Percentiles rank a stretch among this genome's conserved stretches.
These are phyloP conservation scores for Phialocephala subalpina DNA, from an alignment of 2,329 filamentous ascomycete genomes.

Conservation along the genomic window DNA sequence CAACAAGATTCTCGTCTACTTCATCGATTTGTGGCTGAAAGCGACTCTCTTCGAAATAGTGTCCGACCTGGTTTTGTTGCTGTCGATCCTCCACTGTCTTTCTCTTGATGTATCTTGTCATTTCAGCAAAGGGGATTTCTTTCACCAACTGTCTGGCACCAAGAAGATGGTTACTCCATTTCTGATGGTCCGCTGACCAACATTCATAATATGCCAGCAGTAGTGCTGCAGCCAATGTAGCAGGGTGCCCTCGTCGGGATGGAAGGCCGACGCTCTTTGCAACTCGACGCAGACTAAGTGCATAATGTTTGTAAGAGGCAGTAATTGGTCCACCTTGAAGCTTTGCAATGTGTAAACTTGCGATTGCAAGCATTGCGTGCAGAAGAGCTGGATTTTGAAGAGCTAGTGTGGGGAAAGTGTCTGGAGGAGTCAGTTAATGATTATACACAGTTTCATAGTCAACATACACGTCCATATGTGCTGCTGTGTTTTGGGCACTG, in stretches of 20 bases:
- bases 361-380: constrained; percentile 88
- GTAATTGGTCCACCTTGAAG: constrained; percentile 78
- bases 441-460: background rate
- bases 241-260: constrained; percentile 73
- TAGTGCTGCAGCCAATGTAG: constrained; percentile 87
- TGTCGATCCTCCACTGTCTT: constrained; percentile 55
- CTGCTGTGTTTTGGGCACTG: constrained; percentile 69
- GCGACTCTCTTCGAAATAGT: constrained; percentile 29
- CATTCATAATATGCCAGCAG: constrained; percentile 93
- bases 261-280: constrained; percentile 77
- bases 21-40: constrained; percentile 47
- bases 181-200: constrained; percentile 91
- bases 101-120: constrained; percentile 75
- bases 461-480: constrained; percentile 69
- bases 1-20: constrained; percentile 64
- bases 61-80: constrained; percentile 10
- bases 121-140: constrained; percentile 80
- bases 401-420: constrained; percentile 84
- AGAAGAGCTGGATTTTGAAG: constrained; percentile 86
- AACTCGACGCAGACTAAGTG: constrained; percentile 81
- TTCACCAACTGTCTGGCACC: constrained; percentile 83
- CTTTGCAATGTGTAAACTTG: constrained; percentile 87
- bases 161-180: constrained; percentile 93
- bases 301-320: constrained; percentile 90
- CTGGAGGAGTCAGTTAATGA: constrained; percentile 45